These are phyloP conservation scores for Taphrina sp. DNA, from an alignment of 1,139 yeast genomes.

Conservation along the genomic window DNA sequence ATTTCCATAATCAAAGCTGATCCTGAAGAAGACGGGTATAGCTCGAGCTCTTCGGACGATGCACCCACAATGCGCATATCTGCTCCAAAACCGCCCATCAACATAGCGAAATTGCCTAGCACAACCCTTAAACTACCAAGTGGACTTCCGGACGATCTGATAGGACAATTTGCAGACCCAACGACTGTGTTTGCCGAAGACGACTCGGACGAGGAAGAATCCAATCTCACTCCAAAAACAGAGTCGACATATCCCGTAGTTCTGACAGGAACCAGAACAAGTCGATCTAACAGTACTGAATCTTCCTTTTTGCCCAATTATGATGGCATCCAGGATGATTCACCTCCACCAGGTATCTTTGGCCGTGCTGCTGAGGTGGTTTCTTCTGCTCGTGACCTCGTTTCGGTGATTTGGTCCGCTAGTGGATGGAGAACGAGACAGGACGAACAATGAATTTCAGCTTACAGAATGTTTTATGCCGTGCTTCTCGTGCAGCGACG, in stretches of 20 bases:
- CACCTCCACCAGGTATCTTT: conserved; percentile 28
- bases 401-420: conserved; percentile 29
- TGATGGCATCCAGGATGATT: conserved; percentile 21
- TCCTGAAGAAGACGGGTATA: conserved; percentile 26
- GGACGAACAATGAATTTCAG: no score
- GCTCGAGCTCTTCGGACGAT: conserved; percentile 25
- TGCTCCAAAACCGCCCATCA: conserved; percentile 28
- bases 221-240: neutral
- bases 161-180: neutral
- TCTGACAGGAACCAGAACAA: conserved; percentile 1
- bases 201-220: conserved; percentile 10
- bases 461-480: no score
- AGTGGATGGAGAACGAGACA: conserved; percentile 30
- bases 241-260: neutral
- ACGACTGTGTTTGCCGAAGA: conserved; percentile 17
- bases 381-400: conserved; percentile 28
- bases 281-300: conserved; percentile 22
- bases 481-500: no score
- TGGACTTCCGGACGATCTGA: neutral
- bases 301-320: conserved; percentile 25
- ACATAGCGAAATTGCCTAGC: conserved; percentile 29
- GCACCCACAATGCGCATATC: conserved; percentile 31
- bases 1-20: conserved; percentile 41
- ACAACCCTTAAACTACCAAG: conserved; percentile 29
- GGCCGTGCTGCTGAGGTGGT: conserved; percentile 31